Conservation (phyloP, 1,284 basidiomycete genomes). For the Phylloboletellus chloephorus region DNA sequence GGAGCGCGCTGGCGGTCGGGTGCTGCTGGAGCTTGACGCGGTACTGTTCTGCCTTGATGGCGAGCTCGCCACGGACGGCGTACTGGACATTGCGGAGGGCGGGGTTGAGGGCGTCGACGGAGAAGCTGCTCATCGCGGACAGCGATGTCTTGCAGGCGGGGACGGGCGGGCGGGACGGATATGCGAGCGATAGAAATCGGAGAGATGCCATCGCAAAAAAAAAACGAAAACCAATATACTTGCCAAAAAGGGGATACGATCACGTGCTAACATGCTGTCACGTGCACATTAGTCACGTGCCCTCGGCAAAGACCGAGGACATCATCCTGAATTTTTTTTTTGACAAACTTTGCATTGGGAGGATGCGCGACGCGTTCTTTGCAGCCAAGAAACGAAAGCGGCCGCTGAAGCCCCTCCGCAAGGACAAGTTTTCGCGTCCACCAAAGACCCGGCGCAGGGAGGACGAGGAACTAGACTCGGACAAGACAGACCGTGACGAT, state of each 20-base stretch:
- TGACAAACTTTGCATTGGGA: neutral
- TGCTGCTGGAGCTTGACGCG: conserved; percentile 60
- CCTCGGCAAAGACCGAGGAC: conserved; percentile 17
- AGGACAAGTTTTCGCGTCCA: conserved; percentile 12
- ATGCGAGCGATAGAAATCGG: conserved; percentile 4
- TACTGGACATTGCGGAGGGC: conserved; percentile 87
- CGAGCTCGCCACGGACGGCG: conserved; percentile 95
- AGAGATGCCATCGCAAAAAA: conserved; percentile 10
- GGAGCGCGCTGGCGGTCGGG: conserved; percentile 49
- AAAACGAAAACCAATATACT: neutral
- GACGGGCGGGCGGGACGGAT: neutral
- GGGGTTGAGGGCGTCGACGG: conserved; percentile 71
- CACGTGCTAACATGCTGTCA: conserved; percentile 13
- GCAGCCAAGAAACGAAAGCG: conserved; percentile 67
- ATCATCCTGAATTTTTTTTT: conserved; percentile 21
- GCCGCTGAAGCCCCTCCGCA: conserved; percentile 29
- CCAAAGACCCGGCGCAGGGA: conserved; percentile 34
- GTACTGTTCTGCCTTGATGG: conserved; percentile 88
- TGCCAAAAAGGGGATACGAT: conserved; percentile 3
- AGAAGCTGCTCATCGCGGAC: conserved; percentile 51
- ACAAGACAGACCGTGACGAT: conserved; percentile 61
- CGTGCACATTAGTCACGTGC: conserved; percentile 13
- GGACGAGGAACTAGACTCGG: conserved; percentile 73
- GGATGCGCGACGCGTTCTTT: conserved; percentile 83
- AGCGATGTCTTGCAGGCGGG: conserved; percentile 6